Base-by-base conservation (phyloP, 768 basidiomycete genomes). In the Amyloporia xantha region DNA sequence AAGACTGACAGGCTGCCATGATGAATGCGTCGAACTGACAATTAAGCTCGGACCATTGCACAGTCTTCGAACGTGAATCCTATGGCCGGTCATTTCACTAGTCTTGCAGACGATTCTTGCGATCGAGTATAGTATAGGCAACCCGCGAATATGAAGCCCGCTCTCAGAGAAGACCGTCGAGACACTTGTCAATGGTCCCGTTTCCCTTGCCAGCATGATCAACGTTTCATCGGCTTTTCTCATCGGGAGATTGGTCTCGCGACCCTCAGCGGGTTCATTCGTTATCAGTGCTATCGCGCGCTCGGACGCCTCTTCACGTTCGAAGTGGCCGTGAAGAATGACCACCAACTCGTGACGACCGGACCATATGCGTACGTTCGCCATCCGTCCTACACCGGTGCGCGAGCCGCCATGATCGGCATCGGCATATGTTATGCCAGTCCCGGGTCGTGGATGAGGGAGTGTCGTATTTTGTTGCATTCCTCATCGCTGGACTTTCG, bases 331-430 rank as follows among this genome's bases (percentile, higher is more conserved):
- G n/a, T 51, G 12, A 27, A 33, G 5, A 36, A 30, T 2, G 20
- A 30, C 19, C 57, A 58, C 40, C 28, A 43, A 27, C 25, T 58
- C 12, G 26, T 53, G 13, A 56, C 48, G 1, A 23, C 26, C 9
- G 54, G 55, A 11, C 51, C 51, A 7, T 58, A 58, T 49, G 25
- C 23, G 4, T 23, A 27, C 30, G 48, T 58, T 4, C 57, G 57
- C 30, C 54, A 58, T 41, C 57, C 51, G 12, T 27, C 38, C 23
- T 56, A 56, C 40, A 45, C 57, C 7, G 45, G 33, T 4, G 56
- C 52, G 15, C 12, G 38, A 11, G 5, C 33, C 28, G 15, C 54
- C 20, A 37, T 53, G 26, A 41, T 39, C 12, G 23, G 39, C 1
- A 54, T 60, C 3, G 28, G 41, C 9, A 23, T 52, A 7, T 7